Conservation (phyloP, 345 rosid genomes). For the Eucalyptus victrix region DNA sequence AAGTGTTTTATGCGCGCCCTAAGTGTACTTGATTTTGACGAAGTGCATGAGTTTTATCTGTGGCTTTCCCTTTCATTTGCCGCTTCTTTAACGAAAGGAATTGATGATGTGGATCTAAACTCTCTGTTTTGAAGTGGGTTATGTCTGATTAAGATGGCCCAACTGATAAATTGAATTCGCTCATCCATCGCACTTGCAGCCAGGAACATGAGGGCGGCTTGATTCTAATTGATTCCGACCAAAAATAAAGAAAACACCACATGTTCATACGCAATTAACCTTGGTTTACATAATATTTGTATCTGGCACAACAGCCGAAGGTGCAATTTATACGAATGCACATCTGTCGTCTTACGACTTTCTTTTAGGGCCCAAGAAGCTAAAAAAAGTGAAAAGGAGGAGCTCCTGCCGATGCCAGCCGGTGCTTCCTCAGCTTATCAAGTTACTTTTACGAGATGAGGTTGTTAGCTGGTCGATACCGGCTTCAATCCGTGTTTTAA, state of each 20-base stretch:
- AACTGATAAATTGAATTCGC: background rate
- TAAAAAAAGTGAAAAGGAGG: background rate
- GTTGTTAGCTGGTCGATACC: conserved; percentile 7
- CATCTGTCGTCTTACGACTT: background rate
- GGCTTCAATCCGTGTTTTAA: conserved; percentile 66
- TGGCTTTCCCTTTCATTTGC: background rate
- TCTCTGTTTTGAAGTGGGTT: background rate
- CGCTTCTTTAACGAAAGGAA: background rate
- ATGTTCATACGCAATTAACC: background rate
- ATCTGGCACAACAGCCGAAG: background rate
- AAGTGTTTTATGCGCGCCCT: too few relatives aligned
- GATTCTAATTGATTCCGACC: background rate
- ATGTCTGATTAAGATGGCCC: background rate
- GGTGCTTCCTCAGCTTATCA: background rate
- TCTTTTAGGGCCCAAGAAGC: background rate
- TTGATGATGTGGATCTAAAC: background rate
- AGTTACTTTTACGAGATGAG: background rate
- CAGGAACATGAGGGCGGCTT: background rate
- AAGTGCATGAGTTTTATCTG: background rate
- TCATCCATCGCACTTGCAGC: background rate
- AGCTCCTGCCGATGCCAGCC: background rate
- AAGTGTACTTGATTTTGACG: background rate
- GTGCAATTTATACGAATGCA: background rate
- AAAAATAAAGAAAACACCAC: background rate
- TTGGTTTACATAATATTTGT: background rate